A percentile compares a stretch with the other conserved stretches of the same genome.
Conservation (phyloP, 1,284 basidiomycete genomes). For the Moesziomyces sp. region DNA sequence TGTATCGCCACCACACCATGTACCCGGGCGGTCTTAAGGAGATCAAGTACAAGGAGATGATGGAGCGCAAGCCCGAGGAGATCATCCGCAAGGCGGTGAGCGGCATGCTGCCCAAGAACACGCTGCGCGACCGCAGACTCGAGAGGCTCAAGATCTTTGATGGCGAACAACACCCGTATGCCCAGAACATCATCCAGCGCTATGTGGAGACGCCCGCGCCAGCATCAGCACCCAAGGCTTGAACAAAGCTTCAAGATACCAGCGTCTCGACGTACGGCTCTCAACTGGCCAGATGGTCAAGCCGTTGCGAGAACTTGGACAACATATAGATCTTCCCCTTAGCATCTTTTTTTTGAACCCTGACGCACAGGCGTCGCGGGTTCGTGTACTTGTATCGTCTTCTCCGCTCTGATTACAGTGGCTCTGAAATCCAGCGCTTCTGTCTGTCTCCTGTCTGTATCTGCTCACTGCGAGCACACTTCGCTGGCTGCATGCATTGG, state of each 20-base stretch:
- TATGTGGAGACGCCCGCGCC: conserved; percentile 8
- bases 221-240: conserved; percentile 13
- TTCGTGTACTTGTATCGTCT: conserved; percentile 34
- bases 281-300: neutral
- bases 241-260: too few relatives aligned
- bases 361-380: neutral
- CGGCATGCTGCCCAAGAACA: conserved; percentile 68
- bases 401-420: too few relatives aligned
- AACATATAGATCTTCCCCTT: too few relatives aligned
- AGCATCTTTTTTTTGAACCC: neutral
- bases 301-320: neutral
- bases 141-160: conserved; percentile 65
- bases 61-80: conserved; percentile 83
- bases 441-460: too few relatives aligned
- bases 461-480: too few relatives aligned
- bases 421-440: too few relatives aligned
- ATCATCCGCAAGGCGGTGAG: conserved; percentile 66
- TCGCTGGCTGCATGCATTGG: too few relatives aligned
- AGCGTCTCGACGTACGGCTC: too few relatives aligned
- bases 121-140: conserved; percentile 62
- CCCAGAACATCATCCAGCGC: conserved; percentile 48
- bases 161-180: conserved; percentile 62
- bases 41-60: conserved; percentile 63
- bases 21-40: conserved; percentile 89
- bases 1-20: conserved; percentile 91